Evolutionary conservation across 2,329 filamentous ascomycete species (phyloP), one percentile per base, ranked within the genome.

Genomic region (Cladosporium colombiae): DNA sequence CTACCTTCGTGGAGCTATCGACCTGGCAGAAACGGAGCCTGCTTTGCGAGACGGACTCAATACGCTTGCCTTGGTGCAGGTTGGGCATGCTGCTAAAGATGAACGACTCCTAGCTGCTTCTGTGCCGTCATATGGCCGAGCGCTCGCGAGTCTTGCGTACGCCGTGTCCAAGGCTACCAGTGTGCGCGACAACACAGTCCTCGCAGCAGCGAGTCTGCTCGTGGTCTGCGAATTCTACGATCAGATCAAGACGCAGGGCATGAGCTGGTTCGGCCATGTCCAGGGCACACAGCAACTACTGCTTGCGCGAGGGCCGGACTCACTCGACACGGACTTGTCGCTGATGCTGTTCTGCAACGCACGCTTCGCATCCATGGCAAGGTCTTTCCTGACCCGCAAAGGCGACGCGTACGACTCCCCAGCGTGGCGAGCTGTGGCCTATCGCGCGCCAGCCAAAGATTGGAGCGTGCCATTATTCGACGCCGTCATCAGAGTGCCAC

Each of bases 381-480:
- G 66, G 33, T 66, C 62, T 18, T 58, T 58, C 31, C 21, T 66
- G n/a, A 46, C 61, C 35, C 56, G 67, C 14, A 69, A 67, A 37
- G 61, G 37, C 6, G 37, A 64, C 23, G 10, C 56, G 1, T 69
- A 67, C 37, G 66, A 65, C 1, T 46, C 62, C 11, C 67, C 67
- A 1, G 62, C 56, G 35, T 69, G 67, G 67, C 31, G 66, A 55
- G 60, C 46, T 5, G 55, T 46, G 4, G 71, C 71, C n/a, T 72
- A 68, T 62, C 65, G 68, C 16, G 67, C 65, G 37, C 70, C 69
- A 10, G 62, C 69, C 16, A 62, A 64, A 6, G 74, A 77, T 50
- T 62, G 62, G 10, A 70, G 70, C 1, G 70, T 71, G 1, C 27
- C 64, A 10, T 70, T 77, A 33, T 76, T 75, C 61, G 74, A 76